A percentile compares a stretch with the other conserved stretches of the same genome.
Evolutionary conservation across 495 filamentous ascomycete genomes (phyloP).

Genomic region (Extremus antarcticus): DNA sequence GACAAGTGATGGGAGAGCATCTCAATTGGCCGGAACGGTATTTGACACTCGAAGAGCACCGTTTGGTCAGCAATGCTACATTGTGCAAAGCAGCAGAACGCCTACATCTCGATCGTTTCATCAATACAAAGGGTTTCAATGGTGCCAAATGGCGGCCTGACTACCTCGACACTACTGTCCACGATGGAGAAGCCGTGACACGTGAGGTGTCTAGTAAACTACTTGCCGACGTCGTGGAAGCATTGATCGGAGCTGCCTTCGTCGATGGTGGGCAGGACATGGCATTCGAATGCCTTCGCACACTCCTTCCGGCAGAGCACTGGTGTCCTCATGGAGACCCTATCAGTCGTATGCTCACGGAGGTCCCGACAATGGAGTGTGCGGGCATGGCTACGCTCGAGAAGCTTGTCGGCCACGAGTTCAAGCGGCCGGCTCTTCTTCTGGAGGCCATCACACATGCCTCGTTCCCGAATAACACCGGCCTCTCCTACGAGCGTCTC

Average conservation of each 20-base stretch:
- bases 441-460: conserved; percentile 78
- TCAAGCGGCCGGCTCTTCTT: conserved; percentile 59
- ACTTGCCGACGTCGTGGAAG: conserved; percentile 83
- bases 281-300: conserved; percentile 51
- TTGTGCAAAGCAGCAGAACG: conserved; percentile 52
- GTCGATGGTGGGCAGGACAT: conserved; percentile 56
- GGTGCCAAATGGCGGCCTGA: conserved; percentile 60
- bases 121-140: conserved; percentile 58
- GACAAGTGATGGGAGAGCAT: conserved; percentile 56
- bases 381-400: conserved; percentile 16
- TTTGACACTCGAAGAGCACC: conserved; percentile 57
- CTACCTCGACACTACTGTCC: conserved; percentile 46
- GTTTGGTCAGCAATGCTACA: conserved; percentile 59
- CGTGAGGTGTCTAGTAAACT: conserved; percentile 60
- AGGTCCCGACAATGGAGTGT: conserved; percentile 21
- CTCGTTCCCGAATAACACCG: conserved; percentile 47
- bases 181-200: background rate
- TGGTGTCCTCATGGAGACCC: conserved; percentile 39
- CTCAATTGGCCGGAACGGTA: conserved; percentile 68
- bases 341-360: conserved; percentile 24
- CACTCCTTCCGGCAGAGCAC: conserved; percentile 53
- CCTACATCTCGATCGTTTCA: conserved; percentile 58
- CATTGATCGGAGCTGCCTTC: conserved; percentile 69
- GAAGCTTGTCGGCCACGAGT: conserved; percentile 54
- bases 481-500: conserved; percentile 68